Evolutionary conservation across 805 yeast species (phyloP).

Genomic region (Ogataea pignaliae): DNA sequence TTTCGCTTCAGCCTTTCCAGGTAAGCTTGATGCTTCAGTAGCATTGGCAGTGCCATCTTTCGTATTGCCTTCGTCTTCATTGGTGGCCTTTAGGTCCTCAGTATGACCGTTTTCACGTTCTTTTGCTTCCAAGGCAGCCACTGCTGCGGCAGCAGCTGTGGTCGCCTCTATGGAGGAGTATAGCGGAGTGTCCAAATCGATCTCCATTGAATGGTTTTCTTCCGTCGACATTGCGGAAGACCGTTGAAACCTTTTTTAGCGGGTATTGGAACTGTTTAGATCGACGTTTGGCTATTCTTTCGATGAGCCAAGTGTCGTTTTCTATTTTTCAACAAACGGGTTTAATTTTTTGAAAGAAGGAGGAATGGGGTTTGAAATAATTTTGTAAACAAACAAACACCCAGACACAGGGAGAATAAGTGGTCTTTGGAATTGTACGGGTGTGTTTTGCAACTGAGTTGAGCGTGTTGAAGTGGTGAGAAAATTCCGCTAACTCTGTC

Average conservation of each 20-base stretch:
- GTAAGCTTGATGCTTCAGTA: neutral
- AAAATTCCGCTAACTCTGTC: too few species aligned
- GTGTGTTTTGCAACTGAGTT: too few species aligned
- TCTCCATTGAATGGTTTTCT: conserved; percentile 7
- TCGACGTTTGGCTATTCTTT: too few species aligned
- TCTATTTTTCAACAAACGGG: neutral
- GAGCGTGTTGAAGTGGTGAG: too few species aligned
- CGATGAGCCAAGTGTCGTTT: too few species aligned
- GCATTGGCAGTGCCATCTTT: neutral
- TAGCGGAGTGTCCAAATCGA: conserved; percentile 5
- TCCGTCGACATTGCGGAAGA: neutral
- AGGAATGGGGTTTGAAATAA: neutral
- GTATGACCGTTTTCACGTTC: neutral
- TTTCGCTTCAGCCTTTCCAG: neutral
- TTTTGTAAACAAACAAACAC: neutral
- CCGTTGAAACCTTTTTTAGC: too few species aligned
- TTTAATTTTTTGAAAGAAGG: neutral
- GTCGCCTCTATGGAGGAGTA: conserved; percentile 6
- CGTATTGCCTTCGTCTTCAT: neutral
- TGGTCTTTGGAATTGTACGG: too few species aligned
- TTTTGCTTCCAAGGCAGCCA: conserved; percentile 5
- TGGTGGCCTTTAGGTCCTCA: too few species aligned
- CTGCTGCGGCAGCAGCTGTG: conserved; percentile 6
- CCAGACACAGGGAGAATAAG: conserved; percentile 1
- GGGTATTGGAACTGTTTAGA: too few species aligned